phyloP scores from a whole-genome alignment of 2,329 filamentous ascomycete species.

The Coniella vitis region DNA sequence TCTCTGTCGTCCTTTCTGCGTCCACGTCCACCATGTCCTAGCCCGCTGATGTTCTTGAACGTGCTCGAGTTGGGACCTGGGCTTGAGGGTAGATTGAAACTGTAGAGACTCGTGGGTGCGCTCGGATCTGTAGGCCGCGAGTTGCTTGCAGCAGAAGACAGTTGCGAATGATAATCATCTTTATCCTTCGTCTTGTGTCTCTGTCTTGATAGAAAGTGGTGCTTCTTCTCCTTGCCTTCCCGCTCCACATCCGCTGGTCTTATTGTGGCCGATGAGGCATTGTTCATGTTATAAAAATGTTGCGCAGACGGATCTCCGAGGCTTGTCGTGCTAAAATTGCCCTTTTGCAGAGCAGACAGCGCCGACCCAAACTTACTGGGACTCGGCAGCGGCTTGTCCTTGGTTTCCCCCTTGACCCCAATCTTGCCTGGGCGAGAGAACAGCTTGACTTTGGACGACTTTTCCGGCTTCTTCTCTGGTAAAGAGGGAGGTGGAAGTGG shows the following conservation, averaged over 20 bases:
- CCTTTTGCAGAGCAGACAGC: slow-evolving; percentile 56
- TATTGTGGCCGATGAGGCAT: slow-evolving; percentile 70
- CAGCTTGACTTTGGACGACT: slow-evolving; percentile 68
- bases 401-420: slow-evolving; percentile 59
- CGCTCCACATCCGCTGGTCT: slow-evolving; percentile 55
- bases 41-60: slow-evolving; percentile 78
- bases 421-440: slow-evolving; percentile 75
- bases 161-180: slow-evolving; percentile 64
- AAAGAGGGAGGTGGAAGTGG: slow-evolving; percentile 34
- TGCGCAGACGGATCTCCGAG: slow-evolving; percentile 52
- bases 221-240: slow-evolving; percentile 70
- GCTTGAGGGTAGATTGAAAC: slow-evolving; percentile 67
- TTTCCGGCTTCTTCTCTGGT: slow-evolving; percentile 60
- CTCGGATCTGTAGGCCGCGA: slow-evolving; percentile 68
- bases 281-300: slow-evolving; percentile 67
- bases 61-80: slow-evolving; percentile 57
- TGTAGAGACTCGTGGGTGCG: slow-evolving; percentile 71
- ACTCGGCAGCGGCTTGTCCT: slow-evolving; percentile 62
- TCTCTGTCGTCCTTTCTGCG: slow-evolving; percentile 64
- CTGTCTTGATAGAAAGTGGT: slow-evolving; percentile 72
- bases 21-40: slow-evolving; percentile 72
- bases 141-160: slow-evolving; percentile 72
- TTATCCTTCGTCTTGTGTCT: slow-evolving; percentile 70
- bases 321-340: slow-evolving; percentile 66
- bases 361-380: slow-evolving; percentile 65